Percentiles rank a stretch among this genome's conserved stretches.
phyloP scores from a whole-genome alignment of 768 basidiomycete genomes.

The Gloeopeniophorella convolvens region DNA sequence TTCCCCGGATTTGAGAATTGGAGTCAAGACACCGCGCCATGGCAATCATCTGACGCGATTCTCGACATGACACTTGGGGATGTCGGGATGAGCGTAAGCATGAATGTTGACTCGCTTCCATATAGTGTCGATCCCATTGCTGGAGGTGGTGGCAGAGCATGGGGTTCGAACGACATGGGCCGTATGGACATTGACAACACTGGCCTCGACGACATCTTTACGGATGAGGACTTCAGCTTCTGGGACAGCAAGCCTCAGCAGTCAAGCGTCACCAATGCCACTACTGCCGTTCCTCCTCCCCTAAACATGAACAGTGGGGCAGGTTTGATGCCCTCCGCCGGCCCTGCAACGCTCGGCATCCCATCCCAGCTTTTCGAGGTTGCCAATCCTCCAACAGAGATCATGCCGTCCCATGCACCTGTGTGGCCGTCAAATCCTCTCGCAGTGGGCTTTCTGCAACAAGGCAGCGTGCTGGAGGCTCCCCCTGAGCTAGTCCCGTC shows the following conservation, averaged over 20 bases:
- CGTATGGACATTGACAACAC: slow-evolving; percentile 27
- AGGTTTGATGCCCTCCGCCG: slow-evolving; percentile 28
- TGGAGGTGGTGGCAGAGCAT: slow-evolving; percentile 23
- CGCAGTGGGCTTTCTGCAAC: slow-evolving; percentile 7
- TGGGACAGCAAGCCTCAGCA: slow-evolving; percentile 53
- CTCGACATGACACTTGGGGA: slow-evolving; percentile 16
- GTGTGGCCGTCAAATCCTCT: slow-evolving; percentile 28
- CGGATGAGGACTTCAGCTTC: slow-evolving; percentile 86
- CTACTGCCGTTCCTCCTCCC: slow-evolving; percentile 20
- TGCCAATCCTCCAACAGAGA: slow-evolving; percentile 23
- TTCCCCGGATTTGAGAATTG: slow-evolving; percentile 42
- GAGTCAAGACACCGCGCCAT: slow-evolving; percentile 23
- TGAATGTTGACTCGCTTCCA: slow-evolving; percentile 37
- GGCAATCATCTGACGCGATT: slow-evolving; percentile 16
- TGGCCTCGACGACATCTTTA: slow-evolving; percentile 41
- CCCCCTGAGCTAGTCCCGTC: slow-evolving; percentile 41
- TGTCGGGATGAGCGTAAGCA: slow-evolving; percentile 27
- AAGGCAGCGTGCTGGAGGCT: slow-evolving; percentile 24
- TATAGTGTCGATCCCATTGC: slow-evolving; percentile 38
- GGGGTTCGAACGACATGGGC: slow-evolving; percentile 20
- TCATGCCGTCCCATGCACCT: slow-evolving; percentile 27
- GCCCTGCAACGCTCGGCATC: slow-evolving; percentile 30
- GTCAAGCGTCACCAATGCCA: slow-evolving; percentile 25
- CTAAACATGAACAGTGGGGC: slow-evolving; percentile 15
- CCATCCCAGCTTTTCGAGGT: slow-evolving; percentile 31